phyloP scores from a whole-genome alignment of 177 flowering plant species.

The Tripterygium wilfordii region DNA sequence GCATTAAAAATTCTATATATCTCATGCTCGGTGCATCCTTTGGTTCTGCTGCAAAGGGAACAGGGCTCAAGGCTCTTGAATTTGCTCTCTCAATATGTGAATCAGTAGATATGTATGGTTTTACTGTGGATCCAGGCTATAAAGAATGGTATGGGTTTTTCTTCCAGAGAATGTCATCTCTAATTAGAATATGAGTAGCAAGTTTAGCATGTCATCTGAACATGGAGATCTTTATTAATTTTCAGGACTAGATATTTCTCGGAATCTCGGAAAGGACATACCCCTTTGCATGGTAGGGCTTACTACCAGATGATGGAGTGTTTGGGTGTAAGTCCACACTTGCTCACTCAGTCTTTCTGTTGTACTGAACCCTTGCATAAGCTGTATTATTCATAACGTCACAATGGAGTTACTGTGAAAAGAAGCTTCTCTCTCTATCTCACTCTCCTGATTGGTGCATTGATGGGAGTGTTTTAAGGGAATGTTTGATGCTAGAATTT shows the following conservation, averaged over 20 bases:
- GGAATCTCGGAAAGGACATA: constrained; percentile 93
- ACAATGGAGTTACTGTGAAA: too few species aligned
- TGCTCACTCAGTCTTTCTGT: constrained; percentile 5
- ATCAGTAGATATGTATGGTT: constrained; percentile 97
- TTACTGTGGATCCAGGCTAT: constrained; percentile 98
- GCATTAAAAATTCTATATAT: constrained; percentile 83
- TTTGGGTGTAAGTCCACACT: constrained; percentile 66
- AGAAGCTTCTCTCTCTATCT: too few species aligned
- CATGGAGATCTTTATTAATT: constrained; percentile 5
- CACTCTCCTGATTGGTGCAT: too few species aligned
- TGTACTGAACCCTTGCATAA: background rate
- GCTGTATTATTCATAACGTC: too few species aligned
- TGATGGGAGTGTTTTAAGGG: too few species aligned
- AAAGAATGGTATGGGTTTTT: constrained; percentile 78
- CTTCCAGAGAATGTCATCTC: background rate
- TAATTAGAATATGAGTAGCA: background rate
- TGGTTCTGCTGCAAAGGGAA: constrained; percentile 99
- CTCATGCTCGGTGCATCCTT: constrained; percentile 95
- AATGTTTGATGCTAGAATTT: too few species aligned
- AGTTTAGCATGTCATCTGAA: background rate
- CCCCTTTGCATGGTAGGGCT: constrained; percentile 95
- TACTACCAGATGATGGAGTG: constrained; percentile 99
- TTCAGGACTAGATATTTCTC: constrained; percentile 98
- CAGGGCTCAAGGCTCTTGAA: constrained; percentile 98
- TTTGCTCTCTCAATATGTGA: constrained; percentile 93